Evolutionary conservation across 768 basidiomycete genomes (phyloP).

Genomic region (Lentinula boryana): DNA sequence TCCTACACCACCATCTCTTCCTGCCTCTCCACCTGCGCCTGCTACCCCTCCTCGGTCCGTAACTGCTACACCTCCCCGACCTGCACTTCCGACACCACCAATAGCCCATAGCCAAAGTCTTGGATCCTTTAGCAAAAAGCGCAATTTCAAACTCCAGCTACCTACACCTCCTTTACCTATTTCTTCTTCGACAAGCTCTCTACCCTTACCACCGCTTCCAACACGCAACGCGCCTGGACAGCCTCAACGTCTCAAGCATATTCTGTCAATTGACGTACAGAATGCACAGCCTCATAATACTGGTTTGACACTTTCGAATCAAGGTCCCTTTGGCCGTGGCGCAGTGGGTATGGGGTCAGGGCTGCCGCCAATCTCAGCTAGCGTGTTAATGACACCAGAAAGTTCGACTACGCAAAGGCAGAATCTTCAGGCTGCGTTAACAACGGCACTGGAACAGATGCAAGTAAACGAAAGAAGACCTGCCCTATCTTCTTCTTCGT

Average conservation of each 20-base stretch:
- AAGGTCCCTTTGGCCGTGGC: not conserved
- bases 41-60: not conserved
- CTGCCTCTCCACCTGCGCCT: not conserved
- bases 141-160: constrained; percentile 1
- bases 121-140: not conserved
- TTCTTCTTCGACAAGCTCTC: not conserved
- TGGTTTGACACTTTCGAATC: not conserved
- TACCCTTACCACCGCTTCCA: not conserved
- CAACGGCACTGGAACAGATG: constrained; percentile 83
- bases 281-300: not conserved
- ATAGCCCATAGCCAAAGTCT: not conserved
- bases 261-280: not conserved
- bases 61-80: not conserved
- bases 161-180: not conserved
- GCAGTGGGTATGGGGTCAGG: not conserved
- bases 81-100: not conserved
- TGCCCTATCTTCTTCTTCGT: not conserved
- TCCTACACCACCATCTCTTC: not conserved
- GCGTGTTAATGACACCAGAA: constrained; percentile 45
- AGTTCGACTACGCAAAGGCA: constrained; percentile 52
- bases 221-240: not conserved
- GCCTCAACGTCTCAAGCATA: not conserved
- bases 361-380: constrained; percentile 10
- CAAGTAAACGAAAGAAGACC: constrained; percentile 26
- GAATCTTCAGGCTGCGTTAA: constrained; percentile 74